Base-by-base conservation (phyloP, 208 protist genomes). In the Trypanosoma mega region DNA sequence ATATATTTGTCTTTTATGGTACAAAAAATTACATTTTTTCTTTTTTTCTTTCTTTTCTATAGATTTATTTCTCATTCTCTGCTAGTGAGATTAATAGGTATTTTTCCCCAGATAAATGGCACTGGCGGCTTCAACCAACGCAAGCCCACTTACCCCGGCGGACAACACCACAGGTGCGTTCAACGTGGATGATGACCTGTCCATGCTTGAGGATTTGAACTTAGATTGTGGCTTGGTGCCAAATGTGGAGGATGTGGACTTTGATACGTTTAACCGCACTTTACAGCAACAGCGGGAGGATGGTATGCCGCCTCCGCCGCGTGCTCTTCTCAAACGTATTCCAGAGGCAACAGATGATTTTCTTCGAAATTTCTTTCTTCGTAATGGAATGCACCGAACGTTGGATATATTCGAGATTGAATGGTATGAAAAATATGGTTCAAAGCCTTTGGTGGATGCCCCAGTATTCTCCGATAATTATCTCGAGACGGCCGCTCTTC, bases 311-410 rank as follows among this genome's bases (percentile, higher is more conserved):
- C 63, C 83, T 2, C 70, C 74, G 16, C 82, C 93, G 18, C 96
- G 80, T 34, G 76, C 88, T n/a, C 63, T 87, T 45, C 69, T 97
- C 12, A 80, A 89, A 56, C 88, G 83, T 29, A 68, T 93, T 31
- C 93, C 93, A n/a, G 91, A 96, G 67, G 90, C 95, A 23, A 87
- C 92, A 43, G 89, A 96, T 47, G 93, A 97, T 74, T 97, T 93
- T 64, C 74, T 97, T 43, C 78, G 91, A 1, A 97, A 97, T 66
- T 97, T 97, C 60, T 75, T 97, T 23, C 47, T 92, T 3, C 80
- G 90, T 33, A 79, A 93, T 43, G 76, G 75, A 30, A 85, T 97
- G 82, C 69, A 62, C 26, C 51, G 67, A 16, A 96, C 88, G 18
- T 71, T 97, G 59, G 81, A 93, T 20, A 55, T 60, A 31, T 97